Evolutionary conservation across 495 filamentous ascomycete species (phyloP).

Genomic region (Platismatia glauca): DNA sequence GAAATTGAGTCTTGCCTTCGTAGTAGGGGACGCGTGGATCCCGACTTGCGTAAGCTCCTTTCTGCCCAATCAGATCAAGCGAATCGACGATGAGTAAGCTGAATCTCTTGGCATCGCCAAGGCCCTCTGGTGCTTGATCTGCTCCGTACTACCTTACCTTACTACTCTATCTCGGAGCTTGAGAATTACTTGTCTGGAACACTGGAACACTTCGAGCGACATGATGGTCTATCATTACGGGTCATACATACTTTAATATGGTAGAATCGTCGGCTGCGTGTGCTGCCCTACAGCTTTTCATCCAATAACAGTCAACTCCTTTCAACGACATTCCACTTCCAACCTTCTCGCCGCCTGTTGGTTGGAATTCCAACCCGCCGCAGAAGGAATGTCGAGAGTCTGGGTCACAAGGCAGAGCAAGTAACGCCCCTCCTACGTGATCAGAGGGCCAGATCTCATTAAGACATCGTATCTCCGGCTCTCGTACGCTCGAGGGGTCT

Average conservation of each 20-base stretch:
- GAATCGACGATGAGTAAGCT: not conserved
- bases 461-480: no score
- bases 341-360: not conserved
- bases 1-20: not conserved
- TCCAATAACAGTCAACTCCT: not conserved
- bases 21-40: not conserved
- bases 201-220: no score
- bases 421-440: not conserved
- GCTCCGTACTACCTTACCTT: no score
- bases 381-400: not conserved
- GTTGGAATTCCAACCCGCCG: not conserved
- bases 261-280: not conserved
- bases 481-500: not conserved
- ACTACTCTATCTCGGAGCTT: no score
- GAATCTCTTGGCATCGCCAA: not conserved
- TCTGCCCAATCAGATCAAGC: not conserved
- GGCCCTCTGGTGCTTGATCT: not conserved
- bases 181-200: no score
- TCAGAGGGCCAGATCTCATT: not conserved
- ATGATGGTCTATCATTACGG: no score
- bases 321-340: not conserved
- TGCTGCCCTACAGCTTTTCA: not conserved
- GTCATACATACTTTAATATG: no score
- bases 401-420: not conserved
- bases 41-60: constrained; percentile 1